Evolutionary conservation across 352 stramenopile species (phyloP), one percentile per base, ranked within the genome.

Genomic region (Pythium utonaiense): DNA sequence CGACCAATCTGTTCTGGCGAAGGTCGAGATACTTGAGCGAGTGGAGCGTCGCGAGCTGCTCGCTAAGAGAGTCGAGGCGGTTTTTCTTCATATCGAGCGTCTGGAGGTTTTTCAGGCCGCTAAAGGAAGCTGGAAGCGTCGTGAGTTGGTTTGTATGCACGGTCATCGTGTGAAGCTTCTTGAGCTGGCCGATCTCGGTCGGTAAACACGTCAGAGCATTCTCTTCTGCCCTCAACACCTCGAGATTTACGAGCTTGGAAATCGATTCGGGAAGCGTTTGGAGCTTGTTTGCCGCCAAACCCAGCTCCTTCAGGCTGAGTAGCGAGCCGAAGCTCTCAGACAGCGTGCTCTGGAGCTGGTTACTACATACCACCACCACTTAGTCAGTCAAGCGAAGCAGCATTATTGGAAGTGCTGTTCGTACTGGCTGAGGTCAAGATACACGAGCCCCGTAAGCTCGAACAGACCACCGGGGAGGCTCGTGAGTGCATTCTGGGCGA

Each of bases 81-180:
- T 93, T 93, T 54, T 91, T 91, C 70, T 89, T 92, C 28, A 93
- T 53, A 42, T 93, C 80, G 4, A 93, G 66, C 28, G 70, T 88
- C 16, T 86, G 76, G 44, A 93, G 69, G 25, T 79, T 81, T 9
- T 63, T 52, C 7, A 93, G 64, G 6, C 49, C 48, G 0, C 61
- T 41, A 19, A 93, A 84, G 1, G 75, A 86, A 1, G 60, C 5
- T 6, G 84, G 82, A 0, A 93, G 59, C 3, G 34, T 49, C 40
- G 66, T 55, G 30, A 93, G 59, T 49, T 89, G 73, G 57, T 94
- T 94, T 13, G 71, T 73, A 50, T 86, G 74, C 0, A 70, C 84
- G 24, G 70, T 78, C 9, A 94, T 57, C 10, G 77, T 77, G 52
- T 87, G 78, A 3, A 94, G 70, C 45, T 78, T 78, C 30, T 66